A percentile compares a stretch with the other conserved stretches of the same genome.
Evolutionary conservation across 1,284 basidiomycete genomes (phyloP).

Genomic region (Jaminaea rosea): DNA sequence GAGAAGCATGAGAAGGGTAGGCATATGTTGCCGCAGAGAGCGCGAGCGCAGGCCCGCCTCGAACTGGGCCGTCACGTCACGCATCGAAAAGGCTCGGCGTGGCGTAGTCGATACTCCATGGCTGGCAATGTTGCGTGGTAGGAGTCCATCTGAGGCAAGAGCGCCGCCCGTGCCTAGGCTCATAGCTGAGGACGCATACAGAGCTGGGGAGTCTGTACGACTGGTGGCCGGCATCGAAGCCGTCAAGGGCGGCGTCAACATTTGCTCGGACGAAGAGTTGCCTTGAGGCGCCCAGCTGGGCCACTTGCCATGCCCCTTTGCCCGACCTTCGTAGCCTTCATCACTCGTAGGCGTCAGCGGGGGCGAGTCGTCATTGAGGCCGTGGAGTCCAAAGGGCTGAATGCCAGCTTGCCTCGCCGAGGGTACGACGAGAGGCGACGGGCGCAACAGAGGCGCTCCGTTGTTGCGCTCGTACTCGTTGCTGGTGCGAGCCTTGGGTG

Average conservation of each 20-base stretch:
- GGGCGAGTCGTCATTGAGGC: conserved; percentile 35
- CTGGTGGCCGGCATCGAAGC: neutral
- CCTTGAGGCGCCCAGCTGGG: too few species aligned
- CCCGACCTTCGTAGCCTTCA: conserved; percentile 10
- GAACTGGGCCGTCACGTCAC: conserved; percentile 3
- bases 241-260: neutral
- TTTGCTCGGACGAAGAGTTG: neutral
- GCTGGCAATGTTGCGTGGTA: neutral
- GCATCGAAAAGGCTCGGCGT: neutral
- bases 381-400: conserved; percentile 14
- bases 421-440: conserved; percentile 31
- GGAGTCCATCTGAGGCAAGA: neutral
- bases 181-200: too few species aligned
- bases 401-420: conserved; percentile 23
- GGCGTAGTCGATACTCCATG: neutral
- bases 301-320: neutral
- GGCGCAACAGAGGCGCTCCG: conserved; percentile 1
- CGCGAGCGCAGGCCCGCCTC: conserved; percentile 17
- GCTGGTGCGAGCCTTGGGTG: conserved; percentile 8
- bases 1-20: conserved; percentile 24
- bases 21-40: conserved; percentile 28
- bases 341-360: conserved; percentile 34
- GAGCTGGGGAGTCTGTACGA: neutral
- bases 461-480: conserved; percentile 6
- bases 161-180: neutral